Percentiles rank a stretch among this genome's conserved stretches.
Evolutionary conservation across 139 green algal genomes (phyloP).

Genomic region (Yamagishiella unicocca): DNA sequence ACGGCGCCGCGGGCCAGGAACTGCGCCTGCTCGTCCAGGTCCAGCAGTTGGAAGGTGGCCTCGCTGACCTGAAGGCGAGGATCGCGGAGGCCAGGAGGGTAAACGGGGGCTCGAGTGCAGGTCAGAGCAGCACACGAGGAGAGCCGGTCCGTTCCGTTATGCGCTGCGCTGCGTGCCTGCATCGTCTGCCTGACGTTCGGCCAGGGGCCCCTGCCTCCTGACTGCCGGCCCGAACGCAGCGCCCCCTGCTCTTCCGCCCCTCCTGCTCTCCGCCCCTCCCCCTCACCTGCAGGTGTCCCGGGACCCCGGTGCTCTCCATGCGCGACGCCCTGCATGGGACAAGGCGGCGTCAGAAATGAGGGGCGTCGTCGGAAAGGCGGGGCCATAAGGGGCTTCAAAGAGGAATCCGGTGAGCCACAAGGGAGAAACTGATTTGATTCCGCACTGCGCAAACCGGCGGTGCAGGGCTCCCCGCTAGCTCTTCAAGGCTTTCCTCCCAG

Average conservation of each 20-base stretch:
- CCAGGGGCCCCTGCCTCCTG: not conserved
- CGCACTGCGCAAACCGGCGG: too few species aligned
- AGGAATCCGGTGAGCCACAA: too few species aligned
- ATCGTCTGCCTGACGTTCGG: not conserved
- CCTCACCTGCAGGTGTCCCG: constrained; percentile 27
- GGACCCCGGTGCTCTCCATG: constrained; percentile 53
- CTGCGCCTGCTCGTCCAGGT: not conserved
- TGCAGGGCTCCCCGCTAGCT: too few species aligned
- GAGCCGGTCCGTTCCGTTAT: too few species aligned
- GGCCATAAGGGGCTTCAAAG: too few species aligned
- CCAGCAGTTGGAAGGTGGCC: not conserved
- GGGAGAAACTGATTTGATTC: too few species aligned
- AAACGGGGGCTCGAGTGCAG: not conserved
- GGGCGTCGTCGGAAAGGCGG: too few species aligned
- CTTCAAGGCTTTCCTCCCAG: too few species aligned
- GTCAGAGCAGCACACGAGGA: not conserved
- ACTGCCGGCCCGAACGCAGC: not conserved
- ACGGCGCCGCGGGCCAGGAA: not conserved
- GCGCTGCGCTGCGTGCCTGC: not conserved
- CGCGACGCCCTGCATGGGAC: too few species aligned
- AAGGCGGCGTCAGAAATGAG: too few species aligned
- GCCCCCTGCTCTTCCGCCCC: not conserved
- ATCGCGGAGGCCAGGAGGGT: not conserved
- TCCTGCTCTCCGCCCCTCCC: not conserved
- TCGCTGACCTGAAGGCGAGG: not conserved